phyloP scores from a whole-genome alignment of 1,139 yeast species.

The Magnusiomyces clavatus region DNA sequence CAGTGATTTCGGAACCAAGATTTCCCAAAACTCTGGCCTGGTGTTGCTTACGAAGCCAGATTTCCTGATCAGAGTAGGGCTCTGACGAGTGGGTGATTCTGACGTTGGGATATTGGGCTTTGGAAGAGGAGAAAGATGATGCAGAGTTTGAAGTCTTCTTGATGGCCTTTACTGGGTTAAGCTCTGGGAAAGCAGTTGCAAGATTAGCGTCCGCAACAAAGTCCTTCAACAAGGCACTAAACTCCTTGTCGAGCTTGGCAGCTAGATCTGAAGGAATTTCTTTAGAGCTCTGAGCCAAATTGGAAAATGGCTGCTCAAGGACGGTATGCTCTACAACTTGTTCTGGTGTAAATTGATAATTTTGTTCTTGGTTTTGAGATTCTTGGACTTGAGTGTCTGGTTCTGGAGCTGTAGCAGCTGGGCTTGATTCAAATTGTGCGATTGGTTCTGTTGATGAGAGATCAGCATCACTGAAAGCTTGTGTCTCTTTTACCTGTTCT shows the following conservation, averaged over 20 bases:
- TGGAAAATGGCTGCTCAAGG: too few species aligned
- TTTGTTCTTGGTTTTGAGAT: too few species aligned
- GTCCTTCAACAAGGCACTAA: conserved; percentile 25
- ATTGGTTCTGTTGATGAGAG: too few species aligned
- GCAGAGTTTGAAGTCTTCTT: not conserved
- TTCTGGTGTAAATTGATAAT: too few species aligned
- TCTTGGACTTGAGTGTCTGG: too few species aligned
- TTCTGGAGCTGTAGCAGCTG: too few species aligned
- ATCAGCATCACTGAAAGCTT: too few species aligned
- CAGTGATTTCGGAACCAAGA: conserved; percentile 58
- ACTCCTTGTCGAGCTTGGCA: conserved; percentile 21
- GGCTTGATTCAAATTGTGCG: too few species aligned
- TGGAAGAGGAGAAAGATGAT: not conserved
- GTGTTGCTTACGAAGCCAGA: conserved; percentile 60
- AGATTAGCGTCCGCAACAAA: conserved; percentile 26
- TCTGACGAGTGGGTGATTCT: conserved; percentile 32
- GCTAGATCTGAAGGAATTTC: conserved; percentile 7
- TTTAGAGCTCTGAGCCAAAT: too few species aligned
- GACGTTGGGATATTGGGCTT: conserved; percentile 33
- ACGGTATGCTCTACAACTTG: too few species aligned
- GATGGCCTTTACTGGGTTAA: conserved; percentile 12
- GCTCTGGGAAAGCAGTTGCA: conserved; percentile 18
- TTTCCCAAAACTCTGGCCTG: conserved; percentile 44
- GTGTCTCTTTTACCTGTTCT: too few species aligned
- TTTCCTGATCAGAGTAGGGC: conserved; percentile 67